phyloP scores from a whole-genome alignment of 192 early-diverging fungal genomes.

The Haplosporangium gracile region DNA sequence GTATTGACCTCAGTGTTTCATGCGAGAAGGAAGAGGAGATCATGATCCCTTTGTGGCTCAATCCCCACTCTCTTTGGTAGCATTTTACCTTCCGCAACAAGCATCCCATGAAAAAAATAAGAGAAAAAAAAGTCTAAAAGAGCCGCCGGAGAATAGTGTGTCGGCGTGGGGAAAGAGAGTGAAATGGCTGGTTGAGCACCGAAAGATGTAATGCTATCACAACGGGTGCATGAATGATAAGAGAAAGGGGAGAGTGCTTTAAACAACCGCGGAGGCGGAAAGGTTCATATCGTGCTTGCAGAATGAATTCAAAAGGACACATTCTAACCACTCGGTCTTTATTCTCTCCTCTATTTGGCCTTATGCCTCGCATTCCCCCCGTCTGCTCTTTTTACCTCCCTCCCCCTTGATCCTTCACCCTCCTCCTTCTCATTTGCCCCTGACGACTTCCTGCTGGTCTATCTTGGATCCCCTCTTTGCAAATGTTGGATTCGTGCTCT shows the following conservation, averaged over 20 bases:
- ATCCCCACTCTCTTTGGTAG: background rate
- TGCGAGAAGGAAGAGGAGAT: background rate
- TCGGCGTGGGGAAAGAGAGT: conserved; percentile 1
- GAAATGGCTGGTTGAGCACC: background rate
- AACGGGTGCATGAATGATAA: background rate
- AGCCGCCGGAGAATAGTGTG: background rate
- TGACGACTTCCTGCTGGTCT: conserved; percentile 5
- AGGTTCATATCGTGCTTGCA: background rate
- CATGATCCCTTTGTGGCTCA: background rate
- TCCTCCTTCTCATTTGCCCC: background rate
- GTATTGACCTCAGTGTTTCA: background rate
- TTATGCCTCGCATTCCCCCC: background rate
- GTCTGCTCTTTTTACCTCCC: background rate
- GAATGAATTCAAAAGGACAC: background rate
- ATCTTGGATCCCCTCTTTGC: background rate
- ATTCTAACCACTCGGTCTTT: background rate
- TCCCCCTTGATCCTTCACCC: conserved; percentile 13
- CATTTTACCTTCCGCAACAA: background rate
- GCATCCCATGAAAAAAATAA: background rate
- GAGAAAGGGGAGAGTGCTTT: background rate
- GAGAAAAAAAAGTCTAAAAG: background rate
- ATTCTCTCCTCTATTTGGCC: background rate
- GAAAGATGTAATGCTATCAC: background rate
- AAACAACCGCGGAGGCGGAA: background rate
- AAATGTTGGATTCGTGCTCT: conserved; percentile 5